Conservation (phyloP, 2,329 filamentous ascomycete genomes). For the Tolypocladium pustulatum region DNA sequence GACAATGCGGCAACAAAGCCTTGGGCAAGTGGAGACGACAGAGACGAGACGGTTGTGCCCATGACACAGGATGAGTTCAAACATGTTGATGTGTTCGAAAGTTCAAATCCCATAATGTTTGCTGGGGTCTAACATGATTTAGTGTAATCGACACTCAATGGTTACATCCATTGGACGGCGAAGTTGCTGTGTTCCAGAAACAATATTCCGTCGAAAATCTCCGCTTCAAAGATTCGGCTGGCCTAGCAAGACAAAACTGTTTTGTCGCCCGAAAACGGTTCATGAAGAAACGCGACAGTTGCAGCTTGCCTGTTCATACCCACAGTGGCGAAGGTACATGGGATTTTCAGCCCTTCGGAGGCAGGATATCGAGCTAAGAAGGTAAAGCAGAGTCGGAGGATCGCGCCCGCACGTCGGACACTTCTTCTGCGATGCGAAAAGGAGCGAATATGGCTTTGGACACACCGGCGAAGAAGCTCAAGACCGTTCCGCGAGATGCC, state of each 20-base stretch:
- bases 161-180: neutral
- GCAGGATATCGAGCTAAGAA: neutral
- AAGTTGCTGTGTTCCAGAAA: neutral
- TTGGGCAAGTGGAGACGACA: neutral
- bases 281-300: neutral
- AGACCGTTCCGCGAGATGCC: conserved; percentile 14
- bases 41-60: neutral
- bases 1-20: too few species aligned
- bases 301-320: rapidly evolving
- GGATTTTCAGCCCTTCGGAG: neutral
- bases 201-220: neutral
- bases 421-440: neutral
- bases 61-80: conserved; percentile 8
- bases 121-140: neutral
- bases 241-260: neutral
- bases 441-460: neutral
- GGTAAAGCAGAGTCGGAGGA: neutral
- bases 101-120: neutral
- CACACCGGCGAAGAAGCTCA: conserved; percentile 6
- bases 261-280: neutral
- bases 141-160: conserved; percentile 12
- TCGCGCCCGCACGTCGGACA: neutral
- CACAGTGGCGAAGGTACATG: neutral
- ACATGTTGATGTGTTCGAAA: conserved; percentile 7
- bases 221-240: neutral